Conservation (phyloP, 2,329 filamentous ascomycete genomes). For the Chaetothyriales sp. region DNA sequence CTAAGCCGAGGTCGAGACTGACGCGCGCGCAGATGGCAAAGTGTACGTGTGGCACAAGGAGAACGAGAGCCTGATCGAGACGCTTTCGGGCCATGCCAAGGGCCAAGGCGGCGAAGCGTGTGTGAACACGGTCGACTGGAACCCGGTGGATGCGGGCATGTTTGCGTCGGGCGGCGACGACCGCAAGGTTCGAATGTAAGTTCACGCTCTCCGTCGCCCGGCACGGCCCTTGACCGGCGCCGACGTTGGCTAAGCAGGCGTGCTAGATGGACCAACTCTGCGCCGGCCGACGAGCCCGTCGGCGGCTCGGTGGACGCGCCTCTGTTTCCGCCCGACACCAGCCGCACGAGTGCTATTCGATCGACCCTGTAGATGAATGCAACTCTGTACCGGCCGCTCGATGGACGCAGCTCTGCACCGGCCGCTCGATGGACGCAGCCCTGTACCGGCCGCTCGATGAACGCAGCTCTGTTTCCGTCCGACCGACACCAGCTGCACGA, state of each 20-base stretch:
- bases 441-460: conserved; percentile 16
- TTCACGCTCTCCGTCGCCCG: conserved; percentile 12
- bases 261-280: conserved; percentile 21
- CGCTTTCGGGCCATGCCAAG: conserved; percentile 57
- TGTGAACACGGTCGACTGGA: conserved; percentile 84
- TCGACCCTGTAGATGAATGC: conserved; percentile 20
- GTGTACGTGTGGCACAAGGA: conserved; percentile 88
- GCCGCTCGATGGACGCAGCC: conserved; percentile 22
- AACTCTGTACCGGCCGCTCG: too few relatives aligned
- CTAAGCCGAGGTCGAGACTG: conserved; percentile 14
- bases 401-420: too few relatives aligned
- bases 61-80: conserved; percentile 61
- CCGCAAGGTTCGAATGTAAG: conserved; percentile 70
- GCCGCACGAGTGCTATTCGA: conserved; percentile 29
- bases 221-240: conserved; percentile 21
- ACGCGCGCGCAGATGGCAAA: conserved; percentile 39
- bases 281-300: conserved; percentile 7
- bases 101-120: conserved; percentile 36
- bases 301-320: conserved; percentile 20
- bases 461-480: conserved; percentile 22
- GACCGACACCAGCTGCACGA: conserved; percentile 28
- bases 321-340: conserved; percentile 23
- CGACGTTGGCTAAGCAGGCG: not conserved
- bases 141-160: conserved; percentile 65
- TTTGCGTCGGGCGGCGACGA: conserved; percentile 91